A percentile compares a stretch with the other conserved stretches of the same genome.
These are phyloP conservation scores for Ascochyta clinopodiicola DNA, from an alignment of 2,329 filamentous ascomycete genomes.

Conservation along the genomic window DNA sequence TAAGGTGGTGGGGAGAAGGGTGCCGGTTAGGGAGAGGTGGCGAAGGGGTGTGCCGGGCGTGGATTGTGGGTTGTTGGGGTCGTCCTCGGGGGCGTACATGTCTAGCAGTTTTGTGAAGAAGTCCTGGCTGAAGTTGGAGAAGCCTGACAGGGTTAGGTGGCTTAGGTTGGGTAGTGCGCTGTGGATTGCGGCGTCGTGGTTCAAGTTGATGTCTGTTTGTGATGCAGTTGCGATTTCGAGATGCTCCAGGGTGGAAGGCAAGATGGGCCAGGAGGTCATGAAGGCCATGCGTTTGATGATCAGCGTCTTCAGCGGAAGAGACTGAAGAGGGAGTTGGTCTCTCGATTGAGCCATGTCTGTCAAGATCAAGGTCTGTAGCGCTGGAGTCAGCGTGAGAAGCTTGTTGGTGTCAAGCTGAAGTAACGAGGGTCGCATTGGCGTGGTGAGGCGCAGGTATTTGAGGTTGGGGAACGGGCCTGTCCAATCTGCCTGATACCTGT, in stretches of 20 bases:
- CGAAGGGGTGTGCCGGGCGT: constrained; percentile 5
- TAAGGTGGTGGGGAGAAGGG: not conserved
- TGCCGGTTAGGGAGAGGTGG: constrained; percentile 9
- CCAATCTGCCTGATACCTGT: constrained; percentile 25
- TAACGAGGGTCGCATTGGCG: not conserved
- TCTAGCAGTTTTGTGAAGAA: constrained; percentile 26
- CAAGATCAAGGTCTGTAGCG: constrained; percentile 15
- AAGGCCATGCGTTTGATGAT: constrained; percentile 16
- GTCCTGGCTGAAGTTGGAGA: constrained; percentile 6
- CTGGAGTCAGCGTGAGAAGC: constrained; percentile 1
- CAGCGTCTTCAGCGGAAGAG: constrained; percentile 13
- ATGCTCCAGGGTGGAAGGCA: constrained; percentile 28
- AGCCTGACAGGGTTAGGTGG: constrained; percentile 26
- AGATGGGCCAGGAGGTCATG: not conserved
- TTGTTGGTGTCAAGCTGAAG: not conserved
- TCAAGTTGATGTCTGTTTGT: not conserved
- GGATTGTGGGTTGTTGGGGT: not conserved
- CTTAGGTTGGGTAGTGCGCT: constrained; percentile 20
- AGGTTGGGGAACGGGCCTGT: constrained; percentile 35
- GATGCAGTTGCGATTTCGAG: constrained; percentile 16
- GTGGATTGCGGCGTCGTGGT: too few species aligned
- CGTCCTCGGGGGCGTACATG: not conserved
- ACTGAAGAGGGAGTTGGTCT: not conserved
- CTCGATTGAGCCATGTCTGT: not conserved
- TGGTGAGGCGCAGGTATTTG: constrained; percentile 20